A percentile compares a stretch with the other conserved stretches of the same genome.
Conservation (phyloP, 2,329 filamentous ascomycete genomes). For the Tolypocladium ophioglossoides region DNA sequence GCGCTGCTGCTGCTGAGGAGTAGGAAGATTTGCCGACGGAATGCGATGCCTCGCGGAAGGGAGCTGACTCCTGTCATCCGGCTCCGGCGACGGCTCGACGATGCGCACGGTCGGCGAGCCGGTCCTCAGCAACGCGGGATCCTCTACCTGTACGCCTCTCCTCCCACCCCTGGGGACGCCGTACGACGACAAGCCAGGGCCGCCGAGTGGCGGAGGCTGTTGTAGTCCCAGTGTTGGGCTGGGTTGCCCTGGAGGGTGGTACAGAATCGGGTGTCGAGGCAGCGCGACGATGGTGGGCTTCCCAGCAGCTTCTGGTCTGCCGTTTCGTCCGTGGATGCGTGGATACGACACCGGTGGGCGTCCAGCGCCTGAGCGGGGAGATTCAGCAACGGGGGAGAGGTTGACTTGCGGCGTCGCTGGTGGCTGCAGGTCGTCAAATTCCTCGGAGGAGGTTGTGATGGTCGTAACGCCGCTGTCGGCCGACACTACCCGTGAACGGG, state of each 20-base stretch:
- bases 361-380: constrained; percentile 22
- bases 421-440: constrained; percentile 8
- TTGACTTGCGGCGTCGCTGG: constrained; percentile 15
- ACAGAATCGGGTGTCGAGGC: constrained; percentile 21
- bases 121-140: constrained; percentile 12
- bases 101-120: constrained; percentile 26
- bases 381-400: constrained; percentile 40
- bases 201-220: constrained; percentile 6
- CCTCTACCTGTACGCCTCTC: constrained; percentile 2
- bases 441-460: constrained; percentile 19
- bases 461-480: constrained; percentile 21
- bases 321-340: constrained; percentile 13
- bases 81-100: constrained; percentile 23
- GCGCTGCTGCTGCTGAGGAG: not conserved
- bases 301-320: constrained; percentile 6
- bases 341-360: constrained; percentile 22
- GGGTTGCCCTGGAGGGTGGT: constrained; percentile 23
- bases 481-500: constrained; percentile 15
- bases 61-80: constrained; percentile 9
- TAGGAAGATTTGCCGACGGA: not conserved
- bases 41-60: constrained; percentile 3
- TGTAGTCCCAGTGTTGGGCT: constrained; percentile 30
- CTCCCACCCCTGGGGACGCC: constrained; percentile 1
- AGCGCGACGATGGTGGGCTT: constrained; percentile 13
- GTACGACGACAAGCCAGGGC: constrained; percentile 1